phyloP scores from a whole-genome alignment of 495 filamentous ascomycete genomes.

The Podospora didyma region DNA sequence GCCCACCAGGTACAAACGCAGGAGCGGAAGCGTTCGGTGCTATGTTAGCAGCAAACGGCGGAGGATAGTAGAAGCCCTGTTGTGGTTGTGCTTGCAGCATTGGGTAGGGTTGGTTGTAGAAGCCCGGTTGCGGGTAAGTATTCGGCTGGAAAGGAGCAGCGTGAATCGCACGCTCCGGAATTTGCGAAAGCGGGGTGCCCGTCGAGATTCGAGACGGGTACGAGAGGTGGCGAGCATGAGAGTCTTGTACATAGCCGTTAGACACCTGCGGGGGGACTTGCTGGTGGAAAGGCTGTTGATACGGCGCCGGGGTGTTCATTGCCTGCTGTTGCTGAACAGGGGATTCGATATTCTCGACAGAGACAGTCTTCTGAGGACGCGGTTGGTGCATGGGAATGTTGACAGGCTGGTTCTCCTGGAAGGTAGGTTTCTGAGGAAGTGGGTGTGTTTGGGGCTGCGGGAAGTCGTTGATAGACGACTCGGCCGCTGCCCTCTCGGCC shows the following conservation, averaged over 20 bases:
- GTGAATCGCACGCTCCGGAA: slow-evolving; percentile 91
- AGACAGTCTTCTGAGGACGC: slow-evolving; percentile 89
- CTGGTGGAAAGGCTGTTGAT: slow-evolving; percentile 87
- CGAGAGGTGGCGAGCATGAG: slow-evolving; percentile 67
- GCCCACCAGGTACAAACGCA: slow-evolving; percentile 54
- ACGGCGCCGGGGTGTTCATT: slow-evolving; percentile 58
- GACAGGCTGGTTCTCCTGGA: slow-evolving; percentile 71
- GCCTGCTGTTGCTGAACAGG: slow-evolving; percentile 60
- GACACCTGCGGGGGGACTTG: slow-evolving; percentile 74
- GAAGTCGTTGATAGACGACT: slow-evolving; percentile 44
- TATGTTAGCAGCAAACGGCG: slow-evolving; percentile 48
- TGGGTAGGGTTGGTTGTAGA: slow-evolving; percentile 55
- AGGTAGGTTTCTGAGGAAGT: slow-evolving; percentile 65
- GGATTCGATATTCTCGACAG: slow-evolving; percentile 89
- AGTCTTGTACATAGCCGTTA: slow-evolving; percentile 52
- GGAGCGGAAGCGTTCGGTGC: slow-evolving; percentile 51
- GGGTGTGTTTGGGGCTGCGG: slow-evolving; percentile 56
- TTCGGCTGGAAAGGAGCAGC: slow-evolving; percentile 89
- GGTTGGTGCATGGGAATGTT: slow-evolving; percentile 93
- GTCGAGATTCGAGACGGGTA: slow-evolving; percentile 70
- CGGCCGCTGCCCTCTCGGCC: slow-evolving; percentile 13
- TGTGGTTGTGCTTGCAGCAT: slow-evolving; percentile 46
- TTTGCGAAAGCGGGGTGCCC: slow-evolving; percentile 88
- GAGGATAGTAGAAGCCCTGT: slow-evolving; percentile 54
- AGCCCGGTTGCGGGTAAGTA: slow-evolving; percentile 57